phyloP scores from a whole-genome alignment of 1,139 yeast species.

The Geotrichum bryndzae region DNA sequence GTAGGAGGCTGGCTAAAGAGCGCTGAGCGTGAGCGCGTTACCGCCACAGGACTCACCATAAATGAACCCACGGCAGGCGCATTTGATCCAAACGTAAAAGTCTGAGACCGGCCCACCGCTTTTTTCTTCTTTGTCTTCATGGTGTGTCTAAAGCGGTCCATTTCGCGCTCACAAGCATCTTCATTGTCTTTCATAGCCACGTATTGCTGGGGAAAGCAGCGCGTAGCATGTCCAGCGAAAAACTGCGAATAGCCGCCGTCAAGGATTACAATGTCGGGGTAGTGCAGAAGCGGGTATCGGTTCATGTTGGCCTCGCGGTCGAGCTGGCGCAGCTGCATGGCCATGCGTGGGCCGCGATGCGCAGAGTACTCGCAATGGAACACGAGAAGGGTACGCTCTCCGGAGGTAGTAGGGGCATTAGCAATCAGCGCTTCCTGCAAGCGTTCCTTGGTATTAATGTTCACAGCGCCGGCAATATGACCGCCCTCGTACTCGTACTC shows the following conservation, averaged over 20 bases:
- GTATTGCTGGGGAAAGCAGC: conserved; percentile 72
- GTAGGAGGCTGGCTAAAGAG: not conserved
- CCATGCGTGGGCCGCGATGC: conserved; percentile 90
- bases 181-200: conserved; percentile 80
- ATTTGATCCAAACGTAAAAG: not conserved
- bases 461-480: conserved; percentile 77
- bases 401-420: conserved; percentile 12
- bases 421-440: conserved; percentile 45
- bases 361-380: conserved; percentile 95
- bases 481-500: conserved; percentile 91
- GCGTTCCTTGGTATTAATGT: conserved; percentile 64
- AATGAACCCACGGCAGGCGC: not conserved
- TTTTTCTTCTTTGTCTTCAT: conserved; percentile 10
- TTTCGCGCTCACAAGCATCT: conserved; percentile 61
- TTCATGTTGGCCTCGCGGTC: conserved; percentile 72
- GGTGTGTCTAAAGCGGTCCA: conserved; percentile 56
- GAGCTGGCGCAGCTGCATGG: conserved; percentile 73
- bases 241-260: conserved; percentile 89
- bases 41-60: not conserved
- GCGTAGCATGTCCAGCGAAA: conserved; percentile 47
- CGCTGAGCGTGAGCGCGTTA: not conserved
- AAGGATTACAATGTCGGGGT: conserved; percentile 81
- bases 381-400: conserved; percentile 48
- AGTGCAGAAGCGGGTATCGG: conserved; percentile 70
- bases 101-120: not conserved